Conservation (phyloP, 306 rosid species). For the Cicer judaicum region DNA sequence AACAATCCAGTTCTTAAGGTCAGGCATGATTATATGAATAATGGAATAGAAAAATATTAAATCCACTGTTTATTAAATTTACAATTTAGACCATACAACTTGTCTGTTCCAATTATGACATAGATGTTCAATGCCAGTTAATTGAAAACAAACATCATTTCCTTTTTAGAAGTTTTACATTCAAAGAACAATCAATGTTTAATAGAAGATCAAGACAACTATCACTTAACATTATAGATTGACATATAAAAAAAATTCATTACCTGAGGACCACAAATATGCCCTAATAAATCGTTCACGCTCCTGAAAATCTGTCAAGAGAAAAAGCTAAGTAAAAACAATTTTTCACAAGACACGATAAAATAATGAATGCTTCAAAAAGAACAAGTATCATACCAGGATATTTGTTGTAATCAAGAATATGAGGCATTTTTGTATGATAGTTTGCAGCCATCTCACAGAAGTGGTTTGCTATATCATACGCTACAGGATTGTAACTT, state of each 20-base stretch:
- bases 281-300: slow-evolving; percentile 59
- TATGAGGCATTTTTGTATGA: slow-evolving; percentile 76
- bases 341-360: neutral
- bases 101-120: slow-evolving; percentile 26
- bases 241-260: slow-evolving; percentile 30
- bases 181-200: slow-evolving; percentile 6
- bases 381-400: slow-evolving; percentile 61
- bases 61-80: neutral
- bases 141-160: slow-evolving; percentile 27
- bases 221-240: slow-evolving; percentile 17
- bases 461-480: slow-evolving; percentile 92
- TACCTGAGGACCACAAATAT: slow-evolving; percentile 73
- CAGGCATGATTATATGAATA: neutral
- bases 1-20: slow-evolving; percentile 24
- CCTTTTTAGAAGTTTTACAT: neutral
- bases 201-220: slow-evolving; percentile 9
- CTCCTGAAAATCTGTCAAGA: slow-evolving; percentile 65
- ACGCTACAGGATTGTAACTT: slow-evolving; percentile 78
- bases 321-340: slow-evolving; percentile 29
- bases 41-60: slow-evolving; percentile 34
- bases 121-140: slow-evolving; percentile 11
- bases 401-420: slow-evolving; percentile 69
- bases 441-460: slow-evolving; percentile 95
- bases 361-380: slow-evolving; percentile 11
- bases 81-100: slow-evolving; percentile 24